Evolutionary conservation across 1,139 yeast genomes (phyloP).

Genomic region (Yamadazyma songkhlaensis): DNA sequence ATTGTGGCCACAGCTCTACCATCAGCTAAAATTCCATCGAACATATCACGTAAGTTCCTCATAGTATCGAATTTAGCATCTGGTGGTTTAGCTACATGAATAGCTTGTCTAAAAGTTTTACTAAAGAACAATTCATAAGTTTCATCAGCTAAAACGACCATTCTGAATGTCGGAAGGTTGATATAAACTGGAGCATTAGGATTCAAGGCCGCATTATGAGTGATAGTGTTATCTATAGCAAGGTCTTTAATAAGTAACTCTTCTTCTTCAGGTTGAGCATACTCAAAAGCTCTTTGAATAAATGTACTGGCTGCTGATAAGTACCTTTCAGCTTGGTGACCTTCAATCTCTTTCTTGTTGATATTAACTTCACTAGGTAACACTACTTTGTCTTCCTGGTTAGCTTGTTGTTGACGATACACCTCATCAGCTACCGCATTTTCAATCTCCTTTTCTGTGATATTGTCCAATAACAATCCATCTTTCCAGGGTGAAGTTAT

Average conservation of each 20-base stretch:
- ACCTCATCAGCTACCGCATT: constrained; percentile 63
- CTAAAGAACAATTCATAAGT: constrained; percentile 84
- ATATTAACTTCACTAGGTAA: constrained; percentile 60
- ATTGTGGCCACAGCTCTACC: constrained; percentile 88
- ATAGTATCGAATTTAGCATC: constrained; percentile 43
- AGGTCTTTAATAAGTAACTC: constrained; percentile 43
- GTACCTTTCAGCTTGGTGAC: constrained; percentile 76
- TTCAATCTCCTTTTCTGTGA: constrained; percentile 62
- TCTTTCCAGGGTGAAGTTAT: constrained; percentile 84
- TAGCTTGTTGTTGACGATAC: constrained; percentile 27
- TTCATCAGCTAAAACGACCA: constrained; percentile 93
- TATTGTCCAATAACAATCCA: constrained; percentile 55
- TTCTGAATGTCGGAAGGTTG: constrained; percentile 85
- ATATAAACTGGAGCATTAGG: constrained; percentile 75
- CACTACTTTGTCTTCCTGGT: constrained; percentile 29
- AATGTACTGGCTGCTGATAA: constrained; percentile 85
- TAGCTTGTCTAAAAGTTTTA: constrained; percentile 58
- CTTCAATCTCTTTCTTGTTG: constrained; percentile 60
- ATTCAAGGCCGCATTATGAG: constrained; percentile 75
- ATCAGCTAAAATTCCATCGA: constrained; percentile 89
- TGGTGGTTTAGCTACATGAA: constrained; percentile 62
- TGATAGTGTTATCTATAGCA: constrained; percentile 34
- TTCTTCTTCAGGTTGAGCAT: constrained; percentile 66
- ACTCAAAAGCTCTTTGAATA: constrained; percentile 85
- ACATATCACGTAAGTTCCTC: constrained; percentile 77